These are phyloP conservation scores for Sordariomycetes sp. DNA, from an alignment of 2,329 filamentous ascomycete species.

Conservation along the genomic window DNA sequence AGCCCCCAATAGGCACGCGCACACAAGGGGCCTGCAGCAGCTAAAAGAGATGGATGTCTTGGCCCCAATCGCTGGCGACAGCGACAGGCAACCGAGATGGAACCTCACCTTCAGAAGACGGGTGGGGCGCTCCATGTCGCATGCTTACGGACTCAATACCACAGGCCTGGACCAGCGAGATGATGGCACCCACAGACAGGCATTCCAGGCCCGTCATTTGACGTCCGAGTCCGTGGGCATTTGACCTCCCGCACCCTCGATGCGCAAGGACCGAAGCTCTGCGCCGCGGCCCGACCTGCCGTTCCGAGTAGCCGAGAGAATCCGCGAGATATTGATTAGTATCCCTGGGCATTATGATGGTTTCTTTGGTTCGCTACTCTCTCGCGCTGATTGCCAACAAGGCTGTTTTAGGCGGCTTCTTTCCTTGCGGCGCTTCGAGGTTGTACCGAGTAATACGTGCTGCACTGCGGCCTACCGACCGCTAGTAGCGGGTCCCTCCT, in stretches of 20 bases:
- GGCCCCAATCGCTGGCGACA: background rate
- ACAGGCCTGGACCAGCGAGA: too few species aligned
- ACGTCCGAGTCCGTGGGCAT: too few species aligned
- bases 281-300: background rate
- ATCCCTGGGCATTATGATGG: background rate
- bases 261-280: background rate
- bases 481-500: background rate
- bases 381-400: background rate
- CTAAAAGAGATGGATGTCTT: background rate
- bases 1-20: background rate
- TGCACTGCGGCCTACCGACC: background rate
- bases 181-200: too few species aligned
- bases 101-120: too few species aligned
- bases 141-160: too few species aligned
- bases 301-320: constrained; percentile 3
- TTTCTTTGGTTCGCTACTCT: background rate
- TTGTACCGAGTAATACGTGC: background rate
- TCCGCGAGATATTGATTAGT: background rate
- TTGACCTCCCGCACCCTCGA: background rate
- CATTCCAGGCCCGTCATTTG: too few species aligned
- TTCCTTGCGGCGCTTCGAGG: too few species aligned
- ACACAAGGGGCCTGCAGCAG: background rate
- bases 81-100: background rate
- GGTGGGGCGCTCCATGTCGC: too few species aligned
- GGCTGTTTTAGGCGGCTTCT: too few species aligned